Percentiles rank a stretch among this genome's conserved stretches.
Evolutionary conservation across 2,329 filamentous ascomycete species (phyloP).

Genomic region (Nakataea oryzae): DNA sequence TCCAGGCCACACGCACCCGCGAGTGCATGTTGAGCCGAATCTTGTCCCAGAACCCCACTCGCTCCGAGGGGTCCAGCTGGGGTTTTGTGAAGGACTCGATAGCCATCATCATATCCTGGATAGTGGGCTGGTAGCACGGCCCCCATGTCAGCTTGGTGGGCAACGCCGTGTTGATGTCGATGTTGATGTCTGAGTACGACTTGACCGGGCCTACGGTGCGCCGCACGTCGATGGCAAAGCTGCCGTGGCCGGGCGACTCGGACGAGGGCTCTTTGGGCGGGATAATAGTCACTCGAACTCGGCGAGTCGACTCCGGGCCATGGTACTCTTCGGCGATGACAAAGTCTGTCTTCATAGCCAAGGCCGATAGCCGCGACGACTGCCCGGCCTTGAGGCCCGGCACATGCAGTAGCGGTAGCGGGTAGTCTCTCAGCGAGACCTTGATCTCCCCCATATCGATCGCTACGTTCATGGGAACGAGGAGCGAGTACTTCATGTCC

Average conservation of each 20-base stretch:
- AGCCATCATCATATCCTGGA: conserved; percentile 99
- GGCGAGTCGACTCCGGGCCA: conserved; percentile 66
- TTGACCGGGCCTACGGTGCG: conserved; percentile 92
- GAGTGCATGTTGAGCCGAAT: conserved; percentile 92
- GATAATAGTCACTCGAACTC: conserved; percentile 74
- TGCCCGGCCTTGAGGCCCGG: conserved; percentile 73
- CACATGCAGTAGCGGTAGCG: conserved; percentile 82
- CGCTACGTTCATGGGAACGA: conserved; percentile 82
- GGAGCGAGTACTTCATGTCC: conserved; percentile 80
- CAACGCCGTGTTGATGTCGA: conserved; percentile 87
- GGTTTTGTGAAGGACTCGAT: conserved; percentile 97
- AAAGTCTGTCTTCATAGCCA: conserved; percentile 81
- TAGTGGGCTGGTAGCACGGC: conserved; percentile 91
- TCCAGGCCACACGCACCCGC: conserved; percentile 80
- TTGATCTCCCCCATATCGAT: conserved; percentile 85
- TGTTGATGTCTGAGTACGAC: conserved; percentile 83
- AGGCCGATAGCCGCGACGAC: conserved; percentile 66
- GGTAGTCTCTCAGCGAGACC: conserved; percentile 85
- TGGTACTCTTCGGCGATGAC: conserved; percentile 92
- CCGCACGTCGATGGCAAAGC: conserved; percentile 77
- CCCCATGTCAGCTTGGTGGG: conserved; percentile 95
- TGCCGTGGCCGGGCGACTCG: conserved; percentile 40
- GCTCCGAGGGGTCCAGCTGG: conserved; percentile 84
- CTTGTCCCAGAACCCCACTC: conserved; percentile 98
- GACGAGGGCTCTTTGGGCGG: conserved; percentile 56